Evolutionary conservation across 345 rosid genomes (phyloP).

Genomic region (Acer yangbiense): DNA sequence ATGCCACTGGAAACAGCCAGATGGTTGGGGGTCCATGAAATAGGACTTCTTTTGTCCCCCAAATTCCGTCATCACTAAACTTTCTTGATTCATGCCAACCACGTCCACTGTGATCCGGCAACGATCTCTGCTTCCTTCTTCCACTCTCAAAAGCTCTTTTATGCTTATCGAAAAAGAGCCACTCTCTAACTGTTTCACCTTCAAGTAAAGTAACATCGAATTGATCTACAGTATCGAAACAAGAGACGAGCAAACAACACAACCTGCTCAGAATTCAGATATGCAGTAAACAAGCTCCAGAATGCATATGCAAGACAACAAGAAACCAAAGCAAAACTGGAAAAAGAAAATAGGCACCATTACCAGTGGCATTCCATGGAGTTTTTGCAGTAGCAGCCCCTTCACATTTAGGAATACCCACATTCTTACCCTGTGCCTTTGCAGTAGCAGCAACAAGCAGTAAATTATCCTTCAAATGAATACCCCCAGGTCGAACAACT

Average conservation of each 20-base stretch:
- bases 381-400: conserved; percentile 83
- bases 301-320: not conserved
- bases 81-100: conserved; percentile 98
- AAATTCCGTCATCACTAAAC: conserved; percentile 69
- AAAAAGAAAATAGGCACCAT: conserved; percentile 15
- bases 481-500: conserved; percentile 75
- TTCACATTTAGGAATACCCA: conserved; percentile 86
- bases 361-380: conserved; percentile 89
- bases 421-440: conserved; percentile 70
- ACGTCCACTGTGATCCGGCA: conserved; percentile 82
- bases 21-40: conserved; percentile 96
- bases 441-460: conserved; percentile 62
- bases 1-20: conserved; percentile 75
- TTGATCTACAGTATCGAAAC: conserved; percentile 52
- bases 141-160: conserved; percentile 90
- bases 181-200: conserved; percentile 78
- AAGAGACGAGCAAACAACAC: too few species aligned
- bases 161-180: conserved; percentile 93
- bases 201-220: conserved; percentile 64
- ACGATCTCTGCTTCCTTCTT: conserved; percentile 88
- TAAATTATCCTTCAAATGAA: conserved; percentile 69
- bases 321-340: not conserved
- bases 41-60: conserved; percentile 86
- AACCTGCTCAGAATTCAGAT: too few species aligned
- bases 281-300: not conserved